Evolutionary conservation across 208 protist species (phyloP), one percentile per base, ranked within the genome.

Genomic region (Crithidia mellificae): DNA sequence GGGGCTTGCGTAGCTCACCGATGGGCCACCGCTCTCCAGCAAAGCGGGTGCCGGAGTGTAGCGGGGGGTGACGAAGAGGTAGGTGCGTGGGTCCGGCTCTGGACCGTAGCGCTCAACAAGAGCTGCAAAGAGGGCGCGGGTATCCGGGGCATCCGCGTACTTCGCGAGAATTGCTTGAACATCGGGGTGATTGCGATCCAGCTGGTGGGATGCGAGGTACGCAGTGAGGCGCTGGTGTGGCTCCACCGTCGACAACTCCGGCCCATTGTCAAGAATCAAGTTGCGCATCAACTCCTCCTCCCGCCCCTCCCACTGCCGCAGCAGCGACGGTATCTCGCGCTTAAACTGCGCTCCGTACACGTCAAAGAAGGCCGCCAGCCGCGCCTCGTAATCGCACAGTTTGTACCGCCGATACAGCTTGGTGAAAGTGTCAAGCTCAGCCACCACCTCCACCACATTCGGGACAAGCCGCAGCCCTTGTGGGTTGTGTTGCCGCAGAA

Each of bases 201-300:
- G 64, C 30, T 78, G 65, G 51, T 92, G 68, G 12, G 74, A 72
- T 7, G 72, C 65, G 25, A 91, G 64, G 68, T 89, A 93, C 19
- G 83, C 87, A 17, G 63, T 73, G 20, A 90, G 77, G 17, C 87
- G 84, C 68, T 78, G 68, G 11, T 50, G 41, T 17, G 65, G 61
- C 39, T 84, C 75, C n/a, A 95, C 73, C 44, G 77, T 80, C 15
- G 72, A 62, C 59, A 83, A 38, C 64, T 92, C 90, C 24, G 84
- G 85, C 0, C 87, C 87, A 47, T 93, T 91, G 55, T 90, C 82
- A 14, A 93, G 71, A 6, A 95, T 68, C 6, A 95, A 64, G 58
- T 87, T 83, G 39, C 82, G 81, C 79, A 93, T 81, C 44, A 95
- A 61, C 65, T 92, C 87, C 66, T 93, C 85, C 68, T 91, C 87